These are phyloP conservation scores for Amorphotheca resinae DNA, from an alignment of 495 filamentous ascomycete species.

Conservation along the genomic window DNA sequence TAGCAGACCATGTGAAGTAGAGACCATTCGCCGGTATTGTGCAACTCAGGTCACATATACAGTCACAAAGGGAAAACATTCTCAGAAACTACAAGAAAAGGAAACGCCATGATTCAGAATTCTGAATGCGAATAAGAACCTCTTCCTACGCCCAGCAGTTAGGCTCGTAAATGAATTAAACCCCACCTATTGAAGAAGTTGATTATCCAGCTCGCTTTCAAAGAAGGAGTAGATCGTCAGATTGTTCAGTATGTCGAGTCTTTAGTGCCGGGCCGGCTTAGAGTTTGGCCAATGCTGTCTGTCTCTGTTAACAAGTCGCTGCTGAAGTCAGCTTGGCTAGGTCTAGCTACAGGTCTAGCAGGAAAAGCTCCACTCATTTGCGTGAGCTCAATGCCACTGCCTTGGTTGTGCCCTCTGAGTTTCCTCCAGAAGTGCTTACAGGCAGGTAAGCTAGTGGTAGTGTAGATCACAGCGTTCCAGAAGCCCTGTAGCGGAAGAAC, in stretches of 20 bases:
- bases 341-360: not conserved
- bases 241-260: not conserved
- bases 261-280: not conserved
- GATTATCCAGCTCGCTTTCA: too few species aligned
- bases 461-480: constrained; percentile 76
- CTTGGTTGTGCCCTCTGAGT: not conserved
- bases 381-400: not conserved
- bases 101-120: too few species aligned
- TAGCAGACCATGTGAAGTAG: too few species aligned
- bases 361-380: not conserved
- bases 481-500: constrained; percentile 80
- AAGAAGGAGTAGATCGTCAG: too few species aligned
- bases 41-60: too few species aligned
- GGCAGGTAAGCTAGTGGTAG: constrained; percentile 46
- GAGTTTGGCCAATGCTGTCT: not conserved
- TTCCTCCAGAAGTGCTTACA: constrained; percentile 11
- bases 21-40: too few species aligned
- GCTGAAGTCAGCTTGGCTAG: not conserved
- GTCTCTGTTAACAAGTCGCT: not conserved
- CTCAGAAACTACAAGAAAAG: too few species aligned
- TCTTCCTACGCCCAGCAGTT: too few species aligned
- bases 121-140: too few species aligned
- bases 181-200: too few species aligned
- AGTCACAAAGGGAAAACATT: too few species aligned
- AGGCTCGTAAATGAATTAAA: too few species aligned